These are phyloP conservation scores for Nidularia pulvinata DNA, from an alignment of 768 basidiomycete species.

Conservation along the genomic window DNA sequence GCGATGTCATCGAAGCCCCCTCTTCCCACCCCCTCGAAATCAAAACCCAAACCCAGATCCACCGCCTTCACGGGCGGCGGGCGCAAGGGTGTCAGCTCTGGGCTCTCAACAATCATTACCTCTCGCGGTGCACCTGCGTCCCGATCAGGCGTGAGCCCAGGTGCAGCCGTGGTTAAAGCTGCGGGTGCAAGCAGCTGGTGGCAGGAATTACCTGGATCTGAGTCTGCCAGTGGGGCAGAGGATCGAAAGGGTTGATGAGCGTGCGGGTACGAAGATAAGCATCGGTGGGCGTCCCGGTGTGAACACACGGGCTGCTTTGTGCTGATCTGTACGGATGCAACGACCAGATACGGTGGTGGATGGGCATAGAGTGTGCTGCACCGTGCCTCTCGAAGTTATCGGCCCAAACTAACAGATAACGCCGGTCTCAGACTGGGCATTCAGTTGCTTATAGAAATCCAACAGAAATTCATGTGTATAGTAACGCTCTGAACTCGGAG, in stretches of 20 bases:
- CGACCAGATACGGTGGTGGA: no score
- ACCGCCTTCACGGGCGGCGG: slow-evolving; percentile 46
- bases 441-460: no score
- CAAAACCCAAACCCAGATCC: slow-evolving; percentile 2
- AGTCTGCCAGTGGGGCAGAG: not conserved
- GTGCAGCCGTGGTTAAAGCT: not conserved
- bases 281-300: no score
- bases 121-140: not conserved
- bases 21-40: not conserved
- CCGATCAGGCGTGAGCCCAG: not conserved
- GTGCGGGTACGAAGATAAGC: no score
- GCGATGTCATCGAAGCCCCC: not conserved
- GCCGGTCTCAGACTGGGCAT: no score
- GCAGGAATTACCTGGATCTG: not conserved
- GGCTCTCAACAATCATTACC: slow-evolving; percentile 47
- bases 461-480: no score
- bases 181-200: not conserved
- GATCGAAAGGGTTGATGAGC: not conserved
- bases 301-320: no score
- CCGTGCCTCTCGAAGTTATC: no score
- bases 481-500: no score
- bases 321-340: no score
- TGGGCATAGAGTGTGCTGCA: no score
- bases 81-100: slow-evolving; percentile 64
- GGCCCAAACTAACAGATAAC: no score